Evolutionary conservation across 805 yeast genomes (phyloP).

Genomic region (Ogataea henricii): DNA sequence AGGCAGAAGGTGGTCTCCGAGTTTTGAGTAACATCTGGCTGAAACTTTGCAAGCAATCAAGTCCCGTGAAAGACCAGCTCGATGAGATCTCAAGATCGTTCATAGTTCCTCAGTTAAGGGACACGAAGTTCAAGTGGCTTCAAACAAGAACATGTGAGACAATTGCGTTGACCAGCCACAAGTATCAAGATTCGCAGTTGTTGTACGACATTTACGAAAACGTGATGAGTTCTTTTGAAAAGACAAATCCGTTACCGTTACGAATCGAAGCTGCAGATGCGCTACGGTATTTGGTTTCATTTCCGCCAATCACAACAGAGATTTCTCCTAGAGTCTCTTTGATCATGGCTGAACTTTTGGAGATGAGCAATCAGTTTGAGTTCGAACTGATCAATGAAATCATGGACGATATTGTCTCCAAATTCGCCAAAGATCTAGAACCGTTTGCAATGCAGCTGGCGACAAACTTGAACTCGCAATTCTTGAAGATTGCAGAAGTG

Average conservation of each 20-base stretch:
- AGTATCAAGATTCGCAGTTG: conserved; percentile 30
- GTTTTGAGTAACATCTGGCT: conserved; percentile 69
- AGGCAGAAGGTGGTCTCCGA: conserved; percentile 74
- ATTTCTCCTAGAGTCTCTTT: conserved; percentile 64
- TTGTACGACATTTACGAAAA: conserved; percentile 38
- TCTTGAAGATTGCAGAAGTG: conserved; percentile 68
- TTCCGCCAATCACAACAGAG: conserved; percentile 53
- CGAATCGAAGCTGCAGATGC: conserved; percentile 56
- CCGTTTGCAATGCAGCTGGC: conserved; percentile 84
- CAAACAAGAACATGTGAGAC: conserved; percentile 71
- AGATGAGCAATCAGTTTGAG: conserved; percentile 73
- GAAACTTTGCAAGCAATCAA: conserved; percentile 49
- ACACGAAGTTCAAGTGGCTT: conserved; percentile 57
- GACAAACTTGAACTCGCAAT: conserved; percentile 66
- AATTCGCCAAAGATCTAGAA: conserved; percentile 79
- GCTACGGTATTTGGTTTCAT: conserved; percentile 43
- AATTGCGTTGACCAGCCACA: conserved; percentile 35
- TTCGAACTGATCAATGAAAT: conserved; percentile 83
- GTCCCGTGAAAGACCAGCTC: conserved; percentile 59
- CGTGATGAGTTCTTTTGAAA: conserved; percentile 38
- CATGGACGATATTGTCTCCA: conserved; percentile 92
- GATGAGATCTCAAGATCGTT: conserved; percentile 60
- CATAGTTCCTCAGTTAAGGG: conserved; percentile 65
- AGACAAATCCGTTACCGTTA: conserved; percentile 46
- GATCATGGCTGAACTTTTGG: conserved; percentile 74